Evolutionary conservation across 2,329 filamentous ascomycete species (phyloP), one percentile per base, ranked within the genome.

Genomic region (Talaromyces piceae): DNA sequence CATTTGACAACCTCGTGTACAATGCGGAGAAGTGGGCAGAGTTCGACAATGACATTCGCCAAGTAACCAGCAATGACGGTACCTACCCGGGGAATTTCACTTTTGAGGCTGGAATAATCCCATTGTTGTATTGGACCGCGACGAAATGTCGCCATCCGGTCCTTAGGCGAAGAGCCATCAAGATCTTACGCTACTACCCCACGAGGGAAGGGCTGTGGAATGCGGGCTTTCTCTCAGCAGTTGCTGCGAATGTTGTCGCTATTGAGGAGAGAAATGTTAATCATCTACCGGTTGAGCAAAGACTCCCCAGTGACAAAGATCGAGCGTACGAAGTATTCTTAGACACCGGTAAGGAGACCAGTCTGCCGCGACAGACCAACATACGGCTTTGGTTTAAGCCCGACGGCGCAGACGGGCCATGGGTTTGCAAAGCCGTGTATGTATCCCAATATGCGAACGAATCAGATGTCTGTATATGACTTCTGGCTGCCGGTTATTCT

Each of bases 121-220:
- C 62, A 18, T 60, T 65, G 2, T 54, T 70, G 5, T 69, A 67
- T 56, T 64, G 61, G 50, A 56, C 61, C 5, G 63, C 66, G 0
- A 57, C 56, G 18, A 66, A 64, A 41, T 69, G 67, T 49, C 61
- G 64, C 12, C 54, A 69, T 44, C 57, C 60, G 13, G 27, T 54
- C 0, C 50, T 68, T n/a, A 58, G 67, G 31, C 59, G 63, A 7
- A 56, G 63, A 28, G 68, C 67, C 1, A 60, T 70, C 3, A 12
- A 43, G 25, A 22, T 43, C 13, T 16, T 25, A 13, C 39, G 22
- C 12, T 12, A 22, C n/a, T 25, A 16, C 8, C 39, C 39, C 13
- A 22, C 18, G 5, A 43, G 11, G n/a, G 39, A 43, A 16, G 39
- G 39, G 7, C 22, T 43, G 9, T 43, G 39, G 39, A 25, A 25